Percentiles rank a stretch among this genome's conserved stretches.
Conservation (phyloP, 345 rosid species). For the Laguncularia racemosa region DNA sequence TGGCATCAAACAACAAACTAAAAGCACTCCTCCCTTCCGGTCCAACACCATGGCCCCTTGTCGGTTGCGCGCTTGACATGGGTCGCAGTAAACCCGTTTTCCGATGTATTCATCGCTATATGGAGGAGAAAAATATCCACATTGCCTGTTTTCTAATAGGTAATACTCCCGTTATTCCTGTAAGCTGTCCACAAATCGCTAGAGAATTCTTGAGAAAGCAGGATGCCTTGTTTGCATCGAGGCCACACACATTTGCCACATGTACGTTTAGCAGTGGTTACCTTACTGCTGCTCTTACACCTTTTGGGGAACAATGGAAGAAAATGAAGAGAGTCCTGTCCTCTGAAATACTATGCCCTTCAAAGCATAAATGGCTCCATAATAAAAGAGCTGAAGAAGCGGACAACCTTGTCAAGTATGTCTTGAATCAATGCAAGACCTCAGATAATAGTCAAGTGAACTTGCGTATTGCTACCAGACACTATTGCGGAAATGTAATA, state of each 20-base stretch:
- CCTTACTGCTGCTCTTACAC: constrained; percentile 1
- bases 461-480: constrained; percentile 20
- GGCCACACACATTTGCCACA: constrained; percentile 6
- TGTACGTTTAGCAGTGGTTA: constrained; percentile 16
- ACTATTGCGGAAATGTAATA: constrained; percentile 38
- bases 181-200: constrained; percentile 15
- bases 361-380: constrained; percentile 4
- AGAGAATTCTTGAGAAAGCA: constrained; percentile 16
- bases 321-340: constrained; percentile 14
- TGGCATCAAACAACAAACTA: too few species aligned
- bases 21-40: not conserved
- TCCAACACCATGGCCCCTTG: constrained; percentile 30
- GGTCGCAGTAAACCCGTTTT: constrained; percentile 14
- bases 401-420: constrained; percentile 13
- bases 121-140: constrained; percentile 19
- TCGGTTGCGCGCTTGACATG: constrained; percentile 27
- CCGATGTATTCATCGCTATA: constrained; percentile 17
- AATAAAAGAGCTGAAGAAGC: constrained; percentile 17
- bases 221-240: constrained; percentile 14
- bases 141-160: constrained; percentile 36
- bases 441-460: constrained; percentile 12
- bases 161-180: constrained; percentile 7
- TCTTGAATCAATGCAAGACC: constrained; percentile 7
- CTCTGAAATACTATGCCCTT: constrained; percentile 10
- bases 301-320: constrained; percentile 14